A percentile compares a stretch with the other conserved stretches of the same genome.
These are phyloP conservation scores for Schizophyllum amplum DNA, from an alignment of 1,284 basidiomycete species.

Conservation along the genomic window DNA sequence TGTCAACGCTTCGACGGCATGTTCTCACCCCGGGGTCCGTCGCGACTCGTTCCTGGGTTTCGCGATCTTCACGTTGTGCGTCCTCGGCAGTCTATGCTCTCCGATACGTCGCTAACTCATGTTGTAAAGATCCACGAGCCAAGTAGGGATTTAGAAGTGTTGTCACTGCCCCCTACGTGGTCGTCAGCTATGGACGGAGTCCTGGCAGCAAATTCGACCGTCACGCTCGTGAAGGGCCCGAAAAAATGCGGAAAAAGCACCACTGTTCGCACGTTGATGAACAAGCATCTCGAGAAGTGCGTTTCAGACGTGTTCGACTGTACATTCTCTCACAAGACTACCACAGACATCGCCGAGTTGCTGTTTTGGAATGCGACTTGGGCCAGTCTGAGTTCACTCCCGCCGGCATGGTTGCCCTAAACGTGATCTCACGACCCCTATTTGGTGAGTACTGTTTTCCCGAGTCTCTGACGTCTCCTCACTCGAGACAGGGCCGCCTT, in stretches of 20 bases:
- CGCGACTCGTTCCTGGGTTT: constrained; percentile 12
- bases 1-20: constrained; percentile 52
- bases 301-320: neutral
- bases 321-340: neutral
- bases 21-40: constrained; percentile 39
- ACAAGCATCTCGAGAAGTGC: constrained; percentile 46
- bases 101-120: neutral
- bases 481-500: constrained; percentile 87
- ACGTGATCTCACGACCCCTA: constrained; percentile 57
- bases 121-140: neutral
- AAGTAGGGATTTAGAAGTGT: neutral
- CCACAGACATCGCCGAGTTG: constrained; percentile 62
- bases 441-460: too few species aligned
- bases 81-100: constrained; percentile 44
- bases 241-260: constrained; percentile 91
- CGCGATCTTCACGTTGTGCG: constrained; percentile 37
- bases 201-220: neutral
- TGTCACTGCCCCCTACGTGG: neutral
- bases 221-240: constrained; percentile 65
- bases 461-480: constrained; percentile 3
- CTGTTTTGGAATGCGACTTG: constrained; percentile 87
- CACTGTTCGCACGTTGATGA: constrained; percentile 70
- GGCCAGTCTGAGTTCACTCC: constrained; percentile 94
- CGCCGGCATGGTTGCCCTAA: constrained; percentile 78
- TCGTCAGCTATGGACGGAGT: neutral